Evolutionary conservation across 345 rosid genomes (phyloP).

Genomic region (Adansonia digitata): DNA sequence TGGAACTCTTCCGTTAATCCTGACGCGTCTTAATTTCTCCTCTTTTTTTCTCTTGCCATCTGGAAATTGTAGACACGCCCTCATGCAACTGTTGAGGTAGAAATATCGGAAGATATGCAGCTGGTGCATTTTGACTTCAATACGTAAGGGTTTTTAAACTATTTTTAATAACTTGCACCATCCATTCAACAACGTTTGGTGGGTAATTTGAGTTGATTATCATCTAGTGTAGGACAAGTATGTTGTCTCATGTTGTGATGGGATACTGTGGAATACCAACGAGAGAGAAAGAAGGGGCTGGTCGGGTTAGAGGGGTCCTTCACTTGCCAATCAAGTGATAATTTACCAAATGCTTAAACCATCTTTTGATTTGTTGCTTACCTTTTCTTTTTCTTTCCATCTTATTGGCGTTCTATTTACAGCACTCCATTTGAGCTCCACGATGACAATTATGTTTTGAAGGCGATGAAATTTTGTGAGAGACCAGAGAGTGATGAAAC

Average conservation of each 20-base stretch:
- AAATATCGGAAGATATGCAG: constrained; percentile 99
- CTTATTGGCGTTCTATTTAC: constrained; percentile 17
- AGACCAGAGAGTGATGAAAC: constrained; percentile 44
- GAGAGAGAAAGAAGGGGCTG: not conserved
- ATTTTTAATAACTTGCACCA: not conserved
- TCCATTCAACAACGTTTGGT: not conserved
- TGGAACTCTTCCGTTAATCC: not conserved
- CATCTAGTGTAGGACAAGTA: not conserved
- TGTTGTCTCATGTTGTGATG: not conserved
- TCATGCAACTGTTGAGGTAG: constrained; percentile 99
- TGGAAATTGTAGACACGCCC: constrained; percentile 71
- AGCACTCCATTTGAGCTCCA: constrained; percentile 99
- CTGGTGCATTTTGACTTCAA: constrained; percentile 96
- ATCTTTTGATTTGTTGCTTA: not conserved
- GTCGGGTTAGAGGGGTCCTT: not conserved
- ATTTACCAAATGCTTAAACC: not conserved
- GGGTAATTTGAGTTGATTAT: not conserved
- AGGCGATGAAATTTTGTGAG: constrained; percentile 83
- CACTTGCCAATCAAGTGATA: not conserved
- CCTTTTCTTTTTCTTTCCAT: not conserved
- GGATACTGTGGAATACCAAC: not conserved
- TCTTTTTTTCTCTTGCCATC: constrained; percentile 1
- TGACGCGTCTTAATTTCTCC: constrained; percentile 12
- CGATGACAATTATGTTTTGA: constrained; percentile 91
- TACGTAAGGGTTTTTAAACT: constrained; percentile 44